These are phyloP conservation scores for Fusarium miscanthi DNA, from an alignment of 2,329 filamentous ascomycete species.

Conservation along the genomic window DNA sequence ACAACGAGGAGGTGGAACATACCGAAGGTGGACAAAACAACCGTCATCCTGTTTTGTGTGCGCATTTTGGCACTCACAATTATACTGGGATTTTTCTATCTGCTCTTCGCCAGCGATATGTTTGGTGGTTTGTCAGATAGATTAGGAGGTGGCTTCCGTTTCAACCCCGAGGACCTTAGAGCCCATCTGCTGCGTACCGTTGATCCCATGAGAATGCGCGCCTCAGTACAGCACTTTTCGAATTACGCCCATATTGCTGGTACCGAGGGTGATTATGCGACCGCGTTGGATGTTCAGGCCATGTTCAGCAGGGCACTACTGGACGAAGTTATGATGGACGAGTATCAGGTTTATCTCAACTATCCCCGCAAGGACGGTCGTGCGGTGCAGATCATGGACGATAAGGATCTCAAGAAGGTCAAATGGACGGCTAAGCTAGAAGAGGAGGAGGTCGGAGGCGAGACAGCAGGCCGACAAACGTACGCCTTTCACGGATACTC, in stretches of 20 bases:
- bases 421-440: slow-evolving; percentile 86
- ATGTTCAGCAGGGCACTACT: slow-evolving; percentile 78
- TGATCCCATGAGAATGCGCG: slow-evolving; percentile 75
- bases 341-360: slow-evolving; percentile 91
- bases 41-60: slow-evolving; percentile 71
- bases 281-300: slow-evolving; percentile 85
- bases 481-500: slow-evolving; percentile 89
- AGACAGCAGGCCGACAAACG: slow-evolving; percentile 74
- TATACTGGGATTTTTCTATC: slow-evolving; percentile 81
- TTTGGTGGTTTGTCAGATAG: slow-evolving; percentile 74
- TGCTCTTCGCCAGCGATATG: slow-evolving; percentile 86
- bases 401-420: slow-evolving; percentile 65
- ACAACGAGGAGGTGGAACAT: slow-evolving; percentile 41
- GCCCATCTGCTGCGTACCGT: slow-evolving; percentile 79
- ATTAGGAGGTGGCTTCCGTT: slow-evolving; percentile 73
- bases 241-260: slow-evolving; percentile 91
- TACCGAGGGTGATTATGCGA: slow-evolving; percentile 89
- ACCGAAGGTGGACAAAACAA: slow-evolving; percentile 56
- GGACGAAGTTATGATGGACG: slow-evolving; percentile 79
- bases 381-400: slow-evolving; percentile 81
- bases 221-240: slow-evolving; percentile 81
- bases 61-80: slow-evolving; percentile 80
- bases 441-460: slow-evolving; percentile 76
- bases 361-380: slow-evolving; percentile 84
- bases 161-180: slow-evolving; percentile 85